These are phyloP conservation scores for Abelmoschus esculentus DNA, from an alignment of 345 rosid genomes.

Conservation along the genomic window DNA sequence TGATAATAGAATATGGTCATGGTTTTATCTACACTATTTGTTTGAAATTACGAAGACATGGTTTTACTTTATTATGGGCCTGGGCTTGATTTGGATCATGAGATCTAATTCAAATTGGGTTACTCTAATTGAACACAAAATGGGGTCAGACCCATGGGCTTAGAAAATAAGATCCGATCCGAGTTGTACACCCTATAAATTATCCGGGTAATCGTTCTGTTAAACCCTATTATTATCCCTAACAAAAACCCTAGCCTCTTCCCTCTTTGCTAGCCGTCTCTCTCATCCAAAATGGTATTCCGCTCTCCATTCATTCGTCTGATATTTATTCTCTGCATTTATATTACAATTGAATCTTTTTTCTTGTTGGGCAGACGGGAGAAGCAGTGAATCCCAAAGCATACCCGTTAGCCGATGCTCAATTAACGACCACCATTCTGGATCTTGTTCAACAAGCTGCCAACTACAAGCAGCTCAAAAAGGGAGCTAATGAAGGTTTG, in stretches of 20 bases:
- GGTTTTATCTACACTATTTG: no score
- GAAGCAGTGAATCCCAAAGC: conserved; percentile 84
- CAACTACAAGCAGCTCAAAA: conserved; percentile 94
- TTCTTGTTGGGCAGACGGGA: conserved; percentile 32
- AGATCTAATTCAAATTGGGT: no score
- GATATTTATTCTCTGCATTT: neutral
- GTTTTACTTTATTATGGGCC: no score
- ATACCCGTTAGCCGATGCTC: conserved; percentile 79
- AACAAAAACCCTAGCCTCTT: neutral
- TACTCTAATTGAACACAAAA: no score
- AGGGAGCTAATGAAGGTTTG: conserved; percentile 92
- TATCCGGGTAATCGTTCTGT: no score
- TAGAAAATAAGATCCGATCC: no score
- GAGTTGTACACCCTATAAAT: no score
- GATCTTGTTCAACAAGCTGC: conserved; percentile 95
- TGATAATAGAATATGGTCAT: no score
- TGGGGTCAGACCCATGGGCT: no score
- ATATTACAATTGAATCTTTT: neutral
- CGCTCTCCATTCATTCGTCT: neutral
- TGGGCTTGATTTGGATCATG: no score
- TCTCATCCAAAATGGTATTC: neutral
- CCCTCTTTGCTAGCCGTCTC: neutral
- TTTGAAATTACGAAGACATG: no score
- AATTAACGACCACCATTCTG: conserved; percentile 62
- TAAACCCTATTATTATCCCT: neutral